Percentiles rank a stretch among this genome's conserved stretches.
phyloP scores from a whole-genome alignment of 495 filamentous ascomycete genomes.

The Lepidopterella palustris region DNA sequence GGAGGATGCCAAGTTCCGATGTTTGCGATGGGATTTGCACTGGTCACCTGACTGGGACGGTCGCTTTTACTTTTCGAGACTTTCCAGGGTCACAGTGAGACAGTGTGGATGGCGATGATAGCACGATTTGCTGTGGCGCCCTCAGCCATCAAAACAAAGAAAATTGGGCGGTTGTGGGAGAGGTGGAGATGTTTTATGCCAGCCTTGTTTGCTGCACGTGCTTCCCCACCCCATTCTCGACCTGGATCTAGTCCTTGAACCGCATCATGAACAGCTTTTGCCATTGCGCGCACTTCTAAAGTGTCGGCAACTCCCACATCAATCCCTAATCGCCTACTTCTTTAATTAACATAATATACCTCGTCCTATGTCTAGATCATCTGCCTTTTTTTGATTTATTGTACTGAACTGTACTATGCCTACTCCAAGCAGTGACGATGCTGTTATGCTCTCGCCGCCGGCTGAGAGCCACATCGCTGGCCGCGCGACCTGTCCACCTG shows the following conservation, averaged over 20 bases:
- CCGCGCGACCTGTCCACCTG: constrained; percentile 55
- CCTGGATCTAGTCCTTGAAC: too few species aligned
- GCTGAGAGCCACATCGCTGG: constrained; percentile 41
- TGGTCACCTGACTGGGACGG: background rate
- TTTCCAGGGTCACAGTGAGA: background rate
- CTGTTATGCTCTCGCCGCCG: constrained; percentile 39
- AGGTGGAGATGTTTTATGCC: too few species aligned
- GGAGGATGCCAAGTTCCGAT: background rate
- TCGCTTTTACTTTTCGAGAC: background rate
- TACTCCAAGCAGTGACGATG: constrained; percentile 49
- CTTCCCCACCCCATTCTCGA: too few species aligned
- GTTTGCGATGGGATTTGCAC: background rate
- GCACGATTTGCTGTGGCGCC: background rate
- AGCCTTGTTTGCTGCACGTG: background rate
- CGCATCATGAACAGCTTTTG: background rate
- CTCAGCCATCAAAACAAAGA: background rate
- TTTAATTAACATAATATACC: background rate
- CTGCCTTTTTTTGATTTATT: constrained; percentile 18
- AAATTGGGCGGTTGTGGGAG: background rate
- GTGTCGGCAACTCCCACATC: background rate
- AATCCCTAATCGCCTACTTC: background rate
- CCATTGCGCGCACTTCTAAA: constrained; percentile 1
- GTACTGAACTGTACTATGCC: constrained; percentile 47
- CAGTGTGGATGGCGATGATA: background rate
- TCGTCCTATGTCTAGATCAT: constrained; percentile 22